Evolutionary conservation across 208 protist genomes (phyloP), one percentile per base, ranked within the genome.

Genomic region (Crithidia mellificae): DNA sequence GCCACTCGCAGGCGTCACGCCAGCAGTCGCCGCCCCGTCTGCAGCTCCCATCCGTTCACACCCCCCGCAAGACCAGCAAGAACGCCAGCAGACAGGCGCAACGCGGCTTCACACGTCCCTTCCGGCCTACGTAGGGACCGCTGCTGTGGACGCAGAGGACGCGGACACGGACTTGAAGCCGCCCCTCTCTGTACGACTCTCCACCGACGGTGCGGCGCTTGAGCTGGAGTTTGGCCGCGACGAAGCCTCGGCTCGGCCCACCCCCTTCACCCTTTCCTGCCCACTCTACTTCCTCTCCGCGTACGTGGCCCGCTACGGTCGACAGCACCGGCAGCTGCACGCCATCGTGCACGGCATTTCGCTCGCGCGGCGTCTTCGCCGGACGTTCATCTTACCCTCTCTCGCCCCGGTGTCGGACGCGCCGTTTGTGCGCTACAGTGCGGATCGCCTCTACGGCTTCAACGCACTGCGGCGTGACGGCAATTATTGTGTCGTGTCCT

Each of bases 321-420:
- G 55, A 0, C 65, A 71, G 25, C 53, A 71, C 65, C 61, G 59
- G 9, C 65, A 71, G 55, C 20, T 71, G 55, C 55, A 63, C 46
- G 54, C 61, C 36, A 25, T 71, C 24, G 4, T 63, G 54, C 57
- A 71, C 55, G 38, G 43, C 14, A n/a, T 63, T 6, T 41, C 65
- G 17, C 46, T 71, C 32, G 30, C 65, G 20, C 41, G 17, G 6
- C 34, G 19, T 25, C 12, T 51, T 29, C 55, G 56, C 36, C 65
- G 65, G 25, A 71, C 55, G 9, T 63, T 71, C 29, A 38, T 63
- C 29, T 12, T 63, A n/a, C n/a, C n/a, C n/a, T n/a, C n/a, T n/a
- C n/a, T n/a, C n/a, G n/a, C n/a, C 14, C 55, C 65, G 1, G 43
- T 32, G 17, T 39, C 22, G 7, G 12, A 50, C 24, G 24, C 59